phyloP scores from a whole-genome alignment of 2,329 filamentous ascomycete genomes.

The Fusarium nodosum region DNA sequence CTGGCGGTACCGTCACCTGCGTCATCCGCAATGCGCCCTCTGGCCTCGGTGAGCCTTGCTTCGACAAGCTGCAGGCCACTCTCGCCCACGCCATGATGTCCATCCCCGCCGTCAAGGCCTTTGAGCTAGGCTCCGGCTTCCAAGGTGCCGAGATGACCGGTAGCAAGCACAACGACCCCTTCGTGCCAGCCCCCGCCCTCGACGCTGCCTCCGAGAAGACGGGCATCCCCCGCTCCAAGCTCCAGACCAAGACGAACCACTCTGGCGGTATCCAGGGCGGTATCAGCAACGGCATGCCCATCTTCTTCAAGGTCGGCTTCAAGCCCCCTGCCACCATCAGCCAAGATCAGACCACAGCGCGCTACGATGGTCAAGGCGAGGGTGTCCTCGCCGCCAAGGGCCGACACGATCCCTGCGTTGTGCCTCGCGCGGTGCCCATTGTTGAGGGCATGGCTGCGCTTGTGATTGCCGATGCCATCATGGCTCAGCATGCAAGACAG shows the following conservation, averaged over 20 bases:
- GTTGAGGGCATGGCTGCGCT: conserved; percentile 93
- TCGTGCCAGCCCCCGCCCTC: conserved; percentile 56
- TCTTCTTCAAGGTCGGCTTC: conserved; percentile 96
- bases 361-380: conserved; percentile 77
- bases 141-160: conserved; percentile 87
- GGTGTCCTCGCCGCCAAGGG: conserved; percentile 92
- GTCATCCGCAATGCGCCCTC: conserved; percentile 88
- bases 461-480: conserved; percentile 86
- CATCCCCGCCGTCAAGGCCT: conserved; percentile 95
- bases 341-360: conserved; percentile 85
- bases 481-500: conserved; percentile 80
- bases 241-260: conserved; percentile 89
- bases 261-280: conserved; percentile 95
- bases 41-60: conserved; percentile 92
- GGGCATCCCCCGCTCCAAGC: conserved; percentile 67
- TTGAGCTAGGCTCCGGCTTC: conserved; percentile 95
- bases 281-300: conserved; percentile 91
- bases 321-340: conserved; percentile 96
- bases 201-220: conserved; percentile 60
- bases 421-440: conserved; percentile 87
- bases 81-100: conserved; percentile 95
- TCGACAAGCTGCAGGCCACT: conserved; percentile 94
- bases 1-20: conserved; percentile 94
- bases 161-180: conserved; percentile 89
- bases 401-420: conserved; percentile 92